These are phyloP conservation scores for Ophiognomonia clavigignenti-juglandacearum DNA, from an alignment of 2,329 filamentous ascomycete species.

Conservation along the genomic window DNA sequence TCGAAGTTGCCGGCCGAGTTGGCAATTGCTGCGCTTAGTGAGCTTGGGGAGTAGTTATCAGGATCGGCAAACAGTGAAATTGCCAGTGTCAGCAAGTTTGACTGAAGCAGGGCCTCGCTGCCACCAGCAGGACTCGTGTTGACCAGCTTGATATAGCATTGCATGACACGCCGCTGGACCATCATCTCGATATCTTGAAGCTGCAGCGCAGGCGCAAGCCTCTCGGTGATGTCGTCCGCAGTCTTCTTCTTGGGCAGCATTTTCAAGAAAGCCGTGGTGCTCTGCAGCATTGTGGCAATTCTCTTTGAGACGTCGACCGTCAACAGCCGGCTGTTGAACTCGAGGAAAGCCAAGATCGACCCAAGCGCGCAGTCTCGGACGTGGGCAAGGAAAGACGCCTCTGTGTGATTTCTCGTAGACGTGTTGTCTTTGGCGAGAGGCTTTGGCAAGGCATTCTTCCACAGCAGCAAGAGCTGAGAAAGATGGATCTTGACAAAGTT, in stretches of 20 bases:
- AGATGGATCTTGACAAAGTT: conserved; percentile 99
- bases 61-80: conserved; percentile 92
- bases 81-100: conserved; percentile 83
- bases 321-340: conserved; percentile 86
- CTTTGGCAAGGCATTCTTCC: conserved; percentile 96
- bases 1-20: conserved; percentile 87
- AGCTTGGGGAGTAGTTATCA: conserved; percentile 79
- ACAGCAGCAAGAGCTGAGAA: conserved; percentile 85
- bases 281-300: conserved; percentile 90
- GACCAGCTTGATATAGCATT: conserved; percentile 90
- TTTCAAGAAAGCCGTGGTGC: conserved; percentile 84
- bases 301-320: conserved; percentile 93
- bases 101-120: conserved; percentile 81
- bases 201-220: conserved; percentile 79
- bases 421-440: conserved; percentile 91
- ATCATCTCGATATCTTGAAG: conserved; percentile 87
- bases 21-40: conserved; percentile 85
- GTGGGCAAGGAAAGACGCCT: conserved; percentile 89
- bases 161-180: conserved; percentile 86
- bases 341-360: conserved; percentile 85
- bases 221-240: conserved; percentile 79
- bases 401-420: conserved; percentile 74
- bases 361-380: conserved; percentile 92
- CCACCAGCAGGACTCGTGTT: conserved; percentile 81
- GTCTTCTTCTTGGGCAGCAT: conserved; percentile 78